Conservation (phyloP, 345 rosid species). For the Ceriops zippeliana region DNA sequence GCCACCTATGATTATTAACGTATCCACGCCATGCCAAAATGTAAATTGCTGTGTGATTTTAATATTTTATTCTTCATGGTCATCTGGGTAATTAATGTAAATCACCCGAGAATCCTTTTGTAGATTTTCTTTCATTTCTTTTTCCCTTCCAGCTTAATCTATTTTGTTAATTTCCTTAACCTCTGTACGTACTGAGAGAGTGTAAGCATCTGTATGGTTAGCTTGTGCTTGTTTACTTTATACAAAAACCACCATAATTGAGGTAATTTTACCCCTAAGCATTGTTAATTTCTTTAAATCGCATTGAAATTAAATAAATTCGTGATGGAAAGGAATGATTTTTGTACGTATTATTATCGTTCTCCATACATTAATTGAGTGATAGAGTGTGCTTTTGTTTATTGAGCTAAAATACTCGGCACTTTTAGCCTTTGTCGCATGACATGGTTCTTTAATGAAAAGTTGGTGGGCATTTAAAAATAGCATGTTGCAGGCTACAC, state of each 20-base stretch:
- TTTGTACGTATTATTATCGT: background rate
- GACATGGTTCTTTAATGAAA: background rate
- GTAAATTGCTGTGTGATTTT: background rate
- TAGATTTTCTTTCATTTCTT: background rate
- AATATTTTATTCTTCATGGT: constrained; percentile 5
- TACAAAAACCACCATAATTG: too few species aligned
- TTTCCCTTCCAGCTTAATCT: too few species aligned
- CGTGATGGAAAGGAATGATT: too few species aligned
- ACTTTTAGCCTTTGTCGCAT: background rate
- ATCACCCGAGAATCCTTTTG: background rate
- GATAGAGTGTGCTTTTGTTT: background rate
- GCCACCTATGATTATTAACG: background rate
- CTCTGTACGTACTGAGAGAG: background rate
- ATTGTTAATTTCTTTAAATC: too few species aligned
- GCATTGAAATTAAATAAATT: too few species aligned
- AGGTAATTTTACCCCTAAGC: too few species aligned
- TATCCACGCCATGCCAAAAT: background rate
- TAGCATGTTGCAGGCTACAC: background rate
- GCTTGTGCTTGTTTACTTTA: background rate
- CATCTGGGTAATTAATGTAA: background rate
- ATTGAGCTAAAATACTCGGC: background rate
- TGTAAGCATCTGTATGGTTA: background rate
- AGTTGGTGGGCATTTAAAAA: background rate
- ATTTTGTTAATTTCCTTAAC: background rate
- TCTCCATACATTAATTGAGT: background rate